Evolutionary conservation across 169 alveolate genomes (phyloP).

Genomic region (Cryptosporidium andersoni): DNA sequence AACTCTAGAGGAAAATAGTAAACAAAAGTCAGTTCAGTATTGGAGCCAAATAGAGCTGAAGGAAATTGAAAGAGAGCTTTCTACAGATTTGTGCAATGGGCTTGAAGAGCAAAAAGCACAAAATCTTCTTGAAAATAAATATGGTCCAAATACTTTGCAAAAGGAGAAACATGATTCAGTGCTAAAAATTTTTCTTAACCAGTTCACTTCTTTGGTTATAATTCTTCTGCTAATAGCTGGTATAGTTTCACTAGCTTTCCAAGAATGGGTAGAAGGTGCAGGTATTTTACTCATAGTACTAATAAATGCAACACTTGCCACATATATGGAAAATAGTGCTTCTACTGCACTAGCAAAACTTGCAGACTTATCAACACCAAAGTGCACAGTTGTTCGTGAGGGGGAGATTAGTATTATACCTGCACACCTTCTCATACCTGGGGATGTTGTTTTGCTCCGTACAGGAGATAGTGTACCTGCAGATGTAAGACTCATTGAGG

Average conservation of each 20-base stretch:
- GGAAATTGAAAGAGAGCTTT: constrained; percentile 18
- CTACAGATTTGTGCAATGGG: constrained; percentile 77
- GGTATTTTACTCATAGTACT: constrained; percentile 86
- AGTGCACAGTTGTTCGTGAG: constrained; percentile 83
- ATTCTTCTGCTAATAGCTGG: constrained; percentile 83
- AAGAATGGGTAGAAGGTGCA: constrained; percentile 88
- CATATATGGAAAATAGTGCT: constrained; percentile 89
- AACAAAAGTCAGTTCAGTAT: constrained; percentile 51
- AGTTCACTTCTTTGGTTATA: constrained; percentile 84
- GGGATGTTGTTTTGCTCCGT: constrained; percentile 88
- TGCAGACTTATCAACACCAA: constrained; percentile 91
- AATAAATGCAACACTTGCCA: constrained; percentile 89
- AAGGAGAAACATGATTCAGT: constrained; percentile 83
- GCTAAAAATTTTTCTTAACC: constrained; percentile 85
- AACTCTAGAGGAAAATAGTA: constrained; percentile 31
- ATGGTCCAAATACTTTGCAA: constrained; percentile 87
- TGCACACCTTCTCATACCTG: constrained; percentile 91
- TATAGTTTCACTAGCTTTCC: constrained; percentile 81
- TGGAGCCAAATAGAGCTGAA: constrained; percentile 65
- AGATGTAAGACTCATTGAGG: constrained; percentile 89
- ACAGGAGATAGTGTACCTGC: constrained; percentile 94
- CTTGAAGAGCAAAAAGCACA: constrained; percentile 77
- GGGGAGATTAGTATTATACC: constrained; percentile 82
- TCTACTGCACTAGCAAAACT: constrained; percentile 89
- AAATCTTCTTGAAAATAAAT: constrained; percentile 78